Evolutionary conservation across 108 stramenopile species (phyloP).

Genomic region (Chaetoceros tenuissimus): DNA sequence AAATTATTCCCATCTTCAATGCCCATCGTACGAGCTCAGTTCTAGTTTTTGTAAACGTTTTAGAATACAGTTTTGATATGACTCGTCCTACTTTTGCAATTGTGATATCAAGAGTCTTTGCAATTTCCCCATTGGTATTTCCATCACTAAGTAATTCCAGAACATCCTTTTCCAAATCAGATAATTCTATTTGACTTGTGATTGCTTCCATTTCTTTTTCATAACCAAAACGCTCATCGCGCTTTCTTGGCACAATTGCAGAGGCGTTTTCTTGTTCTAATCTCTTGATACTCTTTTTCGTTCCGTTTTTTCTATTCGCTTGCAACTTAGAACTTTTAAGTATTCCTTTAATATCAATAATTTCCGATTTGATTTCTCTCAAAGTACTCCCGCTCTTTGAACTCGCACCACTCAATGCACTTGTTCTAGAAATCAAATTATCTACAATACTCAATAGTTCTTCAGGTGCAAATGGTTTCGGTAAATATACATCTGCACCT

Average conservation of each 20-base stretch:
- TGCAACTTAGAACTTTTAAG: not conserved
- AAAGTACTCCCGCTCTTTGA: not conserved
- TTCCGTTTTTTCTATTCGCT: conserved; percentile 17
- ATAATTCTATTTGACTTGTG: conserved; percentile 23
- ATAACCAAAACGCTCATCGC: conserved; percentile 1
- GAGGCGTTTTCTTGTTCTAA: conserved; percentile 22
- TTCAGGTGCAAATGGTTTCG: conserved; percentile 85
- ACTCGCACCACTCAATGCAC: conserved; percentile 23
- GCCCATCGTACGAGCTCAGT: conserved; percentile 64
- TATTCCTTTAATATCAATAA: not conserved
- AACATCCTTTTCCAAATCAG: conserved; percentile 30
- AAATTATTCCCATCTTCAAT: conserved; percentile 34
- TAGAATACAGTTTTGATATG: conserved; percentile 18
- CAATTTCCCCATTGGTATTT: conserved; percentile 38
- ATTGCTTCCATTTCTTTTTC: not conserved
- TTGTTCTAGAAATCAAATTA: conserved; percentile 35
- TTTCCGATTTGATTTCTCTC: not conserved
- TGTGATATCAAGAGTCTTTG: conserved; percentile 11
- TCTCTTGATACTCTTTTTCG: conserved; percentile 13
- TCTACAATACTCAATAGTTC: conserved; percentile 78
- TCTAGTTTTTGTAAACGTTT: conserved; percentile 29
- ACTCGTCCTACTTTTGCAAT: conserved; percentile 12
- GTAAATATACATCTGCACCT: conserved; percentile 73
- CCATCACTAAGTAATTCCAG: conserved; percentile 36
- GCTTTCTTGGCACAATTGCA: conserved; percentile 22